Base-by-base conservation (phyloP, 2,329 filamentous ascomycete genomes). In the Paracoccidioides lutzii region DNA sequence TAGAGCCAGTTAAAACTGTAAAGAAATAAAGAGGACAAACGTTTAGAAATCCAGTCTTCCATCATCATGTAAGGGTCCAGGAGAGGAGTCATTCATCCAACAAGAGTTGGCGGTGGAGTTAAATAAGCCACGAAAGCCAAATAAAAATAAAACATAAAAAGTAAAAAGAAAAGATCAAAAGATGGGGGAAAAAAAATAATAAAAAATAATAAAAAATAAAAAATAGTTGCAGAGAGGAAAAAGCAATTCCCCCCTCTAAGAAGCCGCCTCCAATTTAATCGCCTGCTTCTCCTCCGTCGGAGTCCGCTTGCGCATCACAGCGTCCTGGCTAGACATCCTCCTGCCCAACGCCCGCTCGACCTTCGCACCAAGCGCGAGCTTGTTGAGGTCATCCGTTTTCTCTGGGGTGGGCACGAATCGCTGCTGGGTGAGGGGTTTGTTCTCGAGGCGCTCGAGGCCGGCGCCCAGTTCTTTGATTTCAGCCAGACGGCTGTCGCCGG, bases 241-340 rank as follows among this genome's bases (percentile, higher is more conserved):
- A 46, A 14, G 28, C 43, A 45, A 45, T 43, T 5, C 28, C 12
- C n/a, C 5, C 14, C 9, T 32, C 33, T 35, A 51, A 10, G 46
- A 32, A 28, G 7, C 46, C 8, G 55, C 53, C 46, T 53, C 55
- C 15, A 55, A 42, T 41, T 60, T 52, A 60, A 62, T 33, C 56
- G 61, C 53, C 59, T 63, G 56, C 61, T 75, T 75, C 63, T 73
- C 73, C 46, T 73, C 57, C 30, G 32, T 15, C 35, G 60, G 54
- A 55, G 73, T 74, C 35, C 74, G 81, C 60, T 85, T 82, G 78
- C 93, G 90, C 70, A 88, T 84, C 52, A 73, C 67, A 61, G 90
- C 90, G 65, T 96, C 90, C 72, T 96, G 90, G 62, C 87, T 76
- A 33, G 81, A 85, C 90, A 95, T 93, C 66, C 90, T 82, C 62